Base-by-base conservation (phyloP, 768 basidiomycete genomes). In the Boletus bicolor region DNA sequence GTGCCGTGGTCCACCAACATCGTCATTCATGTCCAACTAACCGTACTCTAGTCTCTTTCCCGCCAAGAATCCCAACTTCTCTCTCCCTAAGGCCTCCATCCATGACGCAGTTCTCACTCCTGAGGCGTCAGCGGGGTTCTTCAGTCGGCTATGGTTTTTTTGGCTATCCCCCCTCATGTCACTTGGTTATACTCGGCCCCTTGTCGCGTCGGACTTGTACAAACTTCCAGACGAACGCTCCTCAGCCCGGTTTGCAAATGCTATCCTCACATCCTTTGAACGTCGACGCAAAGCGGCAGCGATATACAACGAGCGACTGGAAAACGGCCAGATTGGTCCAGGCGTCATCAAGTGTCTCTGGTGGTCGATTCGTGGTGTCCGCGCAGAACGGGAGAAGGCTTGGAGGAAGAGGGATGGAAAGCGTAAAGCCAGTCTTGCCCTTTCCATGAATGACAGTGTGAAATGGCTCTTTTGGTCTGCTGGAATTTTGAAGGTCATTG, bases 201-300 rank as follows among this genome's bases (percentile, higher is more conserved):
- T 96, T 3, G 87, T 93, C 64, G 84, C 85, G 0, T 72, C 86
- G 0, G 93, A 95, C 70, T 76, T 95, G 4, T 94, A 86, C 77
- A 88, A 83, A 69, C 82, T 94, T 26, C 84, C 84, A 55, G 80
- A 84, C 37, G 68, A 80, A 21, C 81, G 84, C 26, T 76, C 81
- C 2, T 80, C 92, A 0, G 78, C 75, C 1, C 64, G 73, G 15
- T 82, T 93, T 38, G 87, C 89, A 3, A 73, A 81, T 1, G 73
- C 77, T 36, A 87, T 96, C 39, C 75, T 80, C 19, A 70, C 69
- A 4, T 88, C 88, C 0, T 93, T 87, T 64, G 81, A 85, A 21
- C 69, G 75, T 15, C 79, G 90, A 2, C 69, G 73, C 32, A 72
- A 73, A 55, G 76, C 74, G 39, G 90, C 89, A 1, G 76, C 78